Evolutionary conservation across 345 rosid genomes (phyloP), one percentile per base, ranked within the genome.

Genomic region (Eucalyptus caleyi): DNA sequence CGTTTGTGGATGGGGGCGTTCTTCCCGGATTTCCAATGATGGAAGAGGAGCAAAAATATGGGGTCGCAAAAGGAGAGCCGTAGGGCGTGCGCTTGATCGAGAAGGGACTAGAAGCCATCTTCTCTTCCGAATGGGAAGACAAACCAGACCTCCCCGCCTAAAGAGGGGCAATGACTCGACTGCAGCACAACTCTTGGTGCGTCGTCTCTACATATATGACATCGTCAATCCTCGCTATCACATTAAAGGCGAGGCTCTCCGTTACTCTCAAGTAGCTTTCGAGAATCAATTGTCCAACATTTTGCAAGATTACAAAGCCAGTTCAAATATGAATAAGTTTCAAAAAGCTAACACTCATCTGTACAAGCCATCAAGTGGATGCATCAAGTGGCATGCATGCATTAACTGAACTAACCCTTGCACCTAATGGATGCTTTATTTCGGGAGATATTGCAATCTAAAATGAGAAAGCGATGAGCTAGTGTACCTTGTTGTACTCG

Each of bases 171-270:
- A 59, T 16, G 98, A 93, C 91, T 96, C 97, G 19, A 95, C 93
- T 23, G 91, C 94, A 40, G 95, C 94, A 86, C 93, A 92, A 89
- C 92, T 91, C 88, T 92, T 96, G 62, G 88, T 92, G 98, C 92
- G 89, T 98, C 99, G 81, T 98, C 99, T 97, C 98, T 47, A 94
- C 99, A 47, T 92, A 97, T 24, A 97, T 92, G 88, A 98, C 99
- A 87, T 96, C 99, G 5, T 98, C 97, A 88, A 98, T 97, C 91
- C 98, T 98, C 44, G 99, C 99, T 90, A 93, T 96, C 54, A 96
- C 93, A 92, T 98, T 98, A 94, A 98, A 97, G 85, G 99, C 99
- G 94, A 97, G 90, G 94, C 99, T 96, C 95, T 98, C 99, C 96
- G 92, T 95, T 86, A 98, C 99, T 93, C 99, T 95, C 3, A 99